phyloP scores from a whole-genome alignment of 2,329 filamentous ascomycete genomes.

The Cadophora sp. region DNA sequence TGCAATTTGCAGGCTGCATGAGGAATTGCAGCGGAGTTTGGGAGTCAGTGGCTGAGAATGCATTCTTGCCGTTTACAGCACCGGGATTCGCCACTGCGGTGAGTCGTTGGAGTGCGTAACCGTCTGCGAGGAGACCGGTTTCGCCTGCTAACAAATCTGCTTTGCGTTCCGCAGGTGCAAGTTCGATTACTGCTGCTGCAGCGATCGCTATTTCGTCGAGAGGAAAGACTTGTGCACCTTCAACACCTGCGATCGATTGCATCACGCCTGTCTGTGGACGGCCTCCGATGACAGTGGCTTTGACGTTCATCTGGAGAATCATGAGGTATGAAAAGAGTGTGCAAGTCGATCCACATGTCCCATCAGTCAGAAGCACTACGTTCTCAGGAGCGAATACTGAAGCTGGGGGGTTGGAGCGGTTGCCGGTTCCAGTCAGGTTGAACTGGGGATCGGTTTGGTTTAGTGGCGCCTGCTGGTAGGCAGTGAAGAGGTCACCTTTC shows the following conservation, averaged over 20 bases:
- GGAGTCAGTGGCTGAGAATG: conserved; percentile 10
- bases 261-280: conserved; percentile 23
- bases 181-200: neutral
- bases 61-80: conserved; percentile 5
- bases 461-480: neutral
- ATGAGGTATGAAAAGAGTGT: conserved; percentile 23
- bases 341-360: conserved; percentile 24
- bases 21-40: conserved; percentile 25
- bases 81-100: neutral
- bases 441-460: neutral
- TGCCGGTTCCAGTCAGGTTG: conserved; percentile 9
- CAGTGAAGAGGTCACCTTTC: conserved; percentile 5
- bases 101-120: conserved; percentile 4
- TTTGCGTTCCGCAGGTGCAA: conserved; percentile 1
- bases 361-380: conserved; percentile 22
- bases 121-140: neutral
- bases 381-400: conserved; percentile 20
- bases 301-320: conserved; percentile 58
- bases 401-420: conserved; percentile 6
- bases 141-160: neutral
- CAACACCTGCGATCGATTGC: conserved; percentile 23
- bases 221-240: conserved; percentile 23
- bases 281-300: conserved; percentile 56
- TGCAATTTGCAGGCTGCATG: conserved; percentile 22
- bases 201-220: conserved; percentile 7